Conservation (phyloP, 352 stramenopile species). For the Pythium guiyangense region DNA sequence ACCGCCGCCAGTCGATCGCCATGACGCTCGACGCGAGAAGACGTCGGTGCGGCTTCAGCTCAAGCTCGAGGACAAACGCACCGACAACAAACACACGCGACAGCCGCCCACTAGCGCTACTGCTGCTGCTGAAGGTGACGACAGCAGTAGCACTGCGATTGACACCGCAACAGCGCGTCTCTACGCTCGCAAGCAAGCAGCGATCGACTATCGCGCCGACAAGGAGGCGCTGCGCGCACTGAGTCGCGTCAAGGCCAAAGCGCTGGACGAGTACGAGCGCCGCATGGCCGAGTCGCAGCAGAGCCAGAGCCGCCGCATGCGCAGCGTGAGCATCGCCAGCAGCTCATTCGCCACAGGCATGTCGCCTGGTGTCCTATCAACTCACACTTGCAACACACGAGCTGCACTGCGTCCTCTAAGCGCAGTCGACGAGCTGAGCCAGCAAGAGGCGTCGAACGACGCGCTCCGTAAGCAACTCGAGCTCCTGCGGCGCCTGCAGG, state of each 20-base stretch:
- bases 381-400: too few relatives aligned
- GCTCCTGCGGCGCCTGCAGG: slow-evolving; percentile 56
- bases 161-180: too few relatives aligned
- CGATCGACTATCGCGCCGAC: slow-evolving; percentile 9
- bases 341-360: background rate
- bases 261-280: slow-evolving; percentile 28
- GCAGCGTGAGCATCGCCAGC: background rate
- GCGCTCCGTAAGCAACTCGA: slow-evolving; percentile 62
- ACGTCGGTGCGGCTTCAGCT: background rate
- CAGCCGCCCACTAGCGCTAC: background rate
- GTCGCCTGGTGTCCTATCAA: too few relatives aligned
- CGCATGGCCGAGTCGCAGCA: slow-evolving; percentile 13
- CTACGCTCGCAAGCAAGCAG: too few relatives aligned
- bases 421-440: slow-evolving; percentile 29
- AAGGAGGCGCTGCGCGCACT: slow-evolving; percentile 23
- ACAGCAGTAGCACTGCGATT: background rate
- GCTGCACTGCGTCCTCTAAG: background rate
- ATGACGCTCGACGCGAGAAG: too few relatives aligned
- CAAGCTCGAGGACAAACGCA: background rate
- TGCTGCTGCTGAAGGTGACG: too few relatives aligned
- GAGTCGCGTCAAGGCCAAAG: slow-evolving; percentile 32
- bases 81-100: too few relatives aligned
- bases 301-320: slow-evolving; percentile 1
- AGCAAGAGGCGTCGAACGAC: slow-evolving; percentile 62
- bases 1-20: too few relatives aligned